Evolutionary conservation across 2,329 filamentous ascomycete species (phyloP).

Genomic region (Ilyonectria mors-panacis): DNA sequence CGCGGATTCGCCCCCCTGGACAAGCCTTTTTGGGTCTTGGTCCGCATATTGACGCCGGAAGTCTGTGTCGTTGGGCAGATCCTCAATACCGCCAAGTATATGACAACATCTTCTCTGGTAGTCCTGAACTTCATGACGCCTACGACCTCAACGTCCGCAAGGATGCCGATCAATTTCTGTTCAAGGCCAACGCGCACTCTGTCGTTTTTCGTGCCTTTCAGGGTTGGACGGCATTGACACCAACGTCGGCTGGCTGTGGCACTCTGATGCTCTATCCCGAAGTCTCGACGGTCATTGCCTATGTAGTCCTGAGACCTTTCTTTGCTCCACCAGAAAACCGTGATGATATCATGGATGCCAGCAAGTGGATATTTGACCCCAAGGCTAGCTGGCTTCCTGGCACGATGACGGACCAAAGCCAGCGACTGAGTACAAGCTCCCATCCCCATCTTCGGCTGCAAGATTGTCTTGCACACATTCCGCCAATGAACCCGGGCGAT

Average conservation of each 20-base stretch:
- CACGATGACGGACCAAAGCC: conserved; percentile 29
- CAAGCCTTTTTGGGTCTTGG: conserved; percentile 57
- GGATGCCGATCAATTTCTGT: conserved; percentile 52
- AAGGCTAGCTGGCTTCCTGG: conserved; percentile 24
- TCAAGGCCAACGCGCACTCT: conserved; percentile 54
- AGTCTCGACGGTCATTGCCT: conserved; percentile 14
- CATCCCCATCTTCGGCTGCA: conserved; percentile 27
- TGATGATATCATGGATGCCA: conserved; percentile 46
- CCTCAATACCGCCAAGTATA: conserved; percentile 56
- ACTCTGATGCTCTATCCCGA: conserved; percentile 57
- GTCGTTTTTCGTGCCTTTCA: conserved; percentile 57
- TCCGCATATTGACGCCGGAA: conserved; percentile 61
- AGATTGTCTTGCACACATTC: conserved; percentile 25
- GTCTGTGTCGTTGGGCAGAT: conserved; percentile 59
- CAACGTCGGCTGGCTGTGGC: conserved; percentile 51
- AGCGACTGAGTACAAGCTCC: conserved; percentile 26
- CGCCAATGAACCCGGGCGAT: conserved; percentile 25
- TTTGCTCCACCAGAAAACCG: conserved; percentile 15
- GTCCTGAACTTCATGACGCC: conserved; percentile 53
- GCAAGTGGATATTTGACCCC: conserved; percentile 43
- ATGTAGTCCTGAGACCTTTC: conserved; percentile 26
- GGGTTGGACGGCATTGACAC: conserved; percentile 60
- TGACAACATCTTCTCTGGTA: conserved; percentile 54
- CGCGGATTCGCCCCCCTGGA: conserved; percentile 55
- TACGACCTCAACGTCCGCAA: conserved; percentile 55